Conservation (phyloP, 257 asterid species). For the Nicotiana tomentosiformis region DNA sequence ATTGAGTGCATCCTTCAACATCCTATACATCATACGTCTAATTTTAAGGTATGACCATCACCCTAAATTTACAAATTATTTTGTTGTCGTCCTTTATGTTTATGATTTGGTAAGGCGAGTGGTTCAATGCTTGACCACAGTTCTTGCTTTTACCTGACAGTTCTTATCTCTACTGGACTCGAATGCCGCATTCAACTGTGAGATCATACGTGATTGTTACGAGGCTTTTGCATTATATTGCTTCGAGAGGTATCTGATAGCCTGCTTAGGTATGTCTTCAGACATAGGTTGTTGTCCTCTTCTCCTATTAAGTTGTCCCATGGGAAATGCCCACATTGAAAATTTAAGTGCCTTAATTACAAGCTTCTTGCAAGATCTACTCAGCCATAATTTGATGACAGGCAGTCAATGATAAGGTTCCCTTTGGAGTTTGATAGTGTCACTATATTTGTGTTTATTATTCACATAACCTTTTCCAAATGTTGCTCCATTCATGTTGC, state of each 20-base stretch:
- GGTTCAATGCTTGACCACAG: background rate
- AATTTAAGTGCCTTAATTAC: background rate
- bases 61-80: background rate
- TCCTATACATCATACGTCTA: background rate
- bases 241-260: conserved; percentile 98
- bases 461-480: background rate
- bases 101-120: background rate
- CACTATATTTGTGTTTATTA: background rate
- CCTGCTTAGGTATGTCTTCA: conserved; percentile 79
- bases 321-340: background rate
- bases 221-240: conserved; percentile 97
- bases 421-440: background rate
- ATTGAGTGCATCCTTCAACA: background rate
- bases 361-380: background rate
- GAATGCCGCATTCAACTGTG: conserved; percentile 80
- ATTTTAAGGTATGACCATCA: background rate
- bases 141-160: conserved; percentile 30
- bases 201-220: conserved; percentile 86
- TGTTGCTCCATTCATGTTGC: background rate
- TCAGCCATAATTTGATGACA: background rate
- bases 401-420: background rate
- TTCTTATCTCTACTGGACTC: conserved; percentile 69
- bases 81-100: background rate
- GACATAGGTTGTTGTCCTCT: background rate
- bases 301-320: background rate